phyloP scores from a whole-genome alignment of 2,329 filamentous ascomycete species.

The Nemania sp. region DNA sequence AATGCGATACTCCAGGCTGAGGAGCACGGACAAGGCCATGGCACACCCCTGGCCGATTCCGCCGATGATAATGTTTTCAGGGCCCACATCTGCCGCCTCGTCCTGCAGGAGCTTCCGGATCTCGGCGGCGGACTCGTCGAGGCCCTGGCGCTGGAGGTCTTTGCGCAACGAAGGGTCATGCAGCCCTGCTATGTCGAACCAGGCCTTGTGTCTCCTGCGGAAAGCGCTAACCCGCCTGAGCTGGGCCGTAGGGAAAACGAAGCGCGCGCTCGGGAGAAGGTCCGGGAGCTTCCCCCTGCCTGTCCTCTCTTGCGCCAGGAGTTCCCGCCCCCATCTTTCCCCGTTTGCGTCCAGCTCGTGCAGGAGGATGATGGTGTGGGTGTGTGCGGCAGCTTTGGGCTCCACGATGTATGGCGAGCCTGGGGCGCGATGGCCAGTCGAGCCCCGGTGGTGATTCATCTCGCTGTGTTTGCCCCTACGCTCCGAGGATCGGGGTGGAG shows the following conservation, averaged over 20 bases:
- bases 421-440: neutral
- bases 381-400: slow-evolving; percentile 30
- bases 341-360: slow-evolving; percentile 39
- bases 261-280: slow-evolving; percentile 55
- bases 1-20: slow-evolving; percentile 54
- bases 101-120: slow-evolving; percentile 51
- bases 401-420: slow-evolving; percentile 37
- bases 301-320: slow-evolving; percentile 47
- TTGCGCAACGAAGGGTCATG: slow-evolving; percentile 53
- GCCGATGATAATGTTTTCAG: slow-evolving; percentile 59
- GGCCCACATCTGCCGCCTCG: slow-evolving; percentile 49
- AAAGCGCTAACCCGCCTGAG: slow-evolving; percentile 56
- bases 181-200: slow-evolving; percentile 62
- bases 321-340: slow-evolving; percentile 48
- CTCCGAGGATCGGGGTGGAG: neutral
- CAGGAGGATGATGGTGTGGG: slow-evolving; percentile 38
- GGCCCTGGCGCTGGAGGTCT: slow-evolving; percentile 58
- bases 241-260: slow-evolving; percentile 63
- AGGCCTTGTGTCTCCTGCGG: slow-evolving; percentile 57
- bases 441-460: neutral
- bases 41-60: slow-evolving; percentile 67
- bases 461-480: neutral
- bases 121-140: slow-evolving; percentile 56
- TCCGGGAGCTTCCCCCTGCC: slow-evolving; percentile 50
- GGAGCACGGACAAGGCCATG: slow-evolving; percentile 55